phyloP scores from a whole-genome alignment of 2,329 filamentous ascomycete genomes.

The Botrytis sinoallii region DNA sequence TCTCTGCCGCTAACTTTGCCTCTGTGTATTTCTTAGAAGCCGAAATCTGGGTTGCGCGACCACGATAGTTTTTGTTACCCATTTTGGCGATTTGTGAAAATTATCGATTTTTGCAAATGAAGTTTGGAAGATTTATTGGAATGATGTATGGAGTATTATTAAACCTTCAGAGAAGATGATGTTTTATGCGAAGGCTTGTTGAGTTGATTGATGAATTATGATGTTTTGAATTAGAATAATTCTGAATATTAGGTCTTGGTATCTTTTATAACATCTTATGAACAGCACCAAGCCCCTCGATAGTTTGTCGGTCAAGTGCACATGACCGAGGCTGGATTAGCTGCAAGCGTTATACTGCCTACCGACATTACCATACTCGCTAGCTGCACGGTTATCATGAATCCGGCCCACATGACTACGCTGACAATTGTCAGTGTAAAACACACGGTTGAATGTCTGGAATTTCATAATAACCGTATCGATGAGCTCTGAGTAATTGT shows the following conservation, averaged over 20 bases:
- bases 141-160: not conserved
- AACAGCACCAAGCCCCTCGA: not conserved
- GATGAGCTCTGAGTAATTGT: not conserved
- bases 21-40: not conserved
- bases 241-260: too few relatives aligned
- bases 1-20: not conserved
- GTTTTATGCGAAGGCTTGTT: too few relatives aligned
- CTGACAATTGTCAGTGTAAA: not conserved
- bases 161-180: too few relatives aligned
- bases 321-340: not conserved
- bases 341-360: too few relatives aligned
- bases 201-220: too few relatives aligned
- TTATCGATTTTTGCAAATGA: not conserved
- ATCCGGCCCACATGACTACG: not conserved
- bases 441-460: not conserved
- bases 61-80: not conserved
- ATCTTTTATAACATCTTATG: not conserved
- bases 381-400: not conserved
- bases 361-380: not conserved
- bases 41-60: not conserved
- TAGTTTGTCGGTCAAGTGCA: not conserved
- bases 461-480: not conserved
- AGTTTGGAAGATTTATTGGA: not conserved
- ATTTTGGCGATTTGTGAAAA: not conserved
- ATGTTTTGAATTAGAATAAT: not conserved